Evolutionary conservation across 2,329 filamentous ascomycete genomes (phyloP).

Genomic region (Amauroascus verrucosus): DNA sequence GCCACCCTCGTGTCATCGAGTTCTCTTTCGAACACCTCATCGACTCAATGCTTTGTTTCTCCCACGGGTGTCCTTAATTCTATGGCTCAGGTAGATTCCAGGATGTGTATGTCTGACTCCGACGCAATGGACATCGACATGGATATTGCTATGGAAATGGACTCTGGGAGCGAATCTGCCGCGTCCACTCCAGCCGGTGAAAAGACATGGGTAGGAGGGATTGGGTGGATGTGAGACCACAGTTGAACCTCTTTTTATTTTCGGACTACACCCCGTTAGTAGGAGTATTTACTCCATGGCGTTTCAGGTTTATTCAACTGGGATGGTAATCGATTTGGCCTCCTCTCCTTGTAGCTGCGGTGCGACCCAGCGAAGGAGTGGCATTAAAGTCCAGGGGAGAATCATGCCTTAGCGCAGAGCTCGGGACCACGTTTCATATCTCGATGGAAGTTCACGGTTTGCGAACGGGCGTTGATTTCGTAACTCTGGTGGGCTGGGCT

Average conservation of each 20-base stretch:
- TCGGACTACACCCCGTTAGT: background rate
- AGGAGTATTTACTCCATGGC: background rate
- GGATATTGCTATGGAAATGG: slow-evolving; percentile 27
- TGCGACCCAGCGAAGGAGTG: too few species aligned
- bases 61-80: background rate
- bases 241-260: background rate
- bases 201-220: slow-evolving; percentile 23
- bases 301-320: background rate
- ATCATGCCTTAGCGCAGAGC: too few species aligned
- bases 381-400: too few species aligned
- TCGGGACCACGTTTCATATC: background rate
- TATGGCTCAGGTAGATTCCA: background rate
- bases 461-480: too few species aligned
- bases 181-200: slow-evolving; percentile 17
- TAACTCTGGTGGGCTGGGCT: too few species aligned
- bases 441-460: background rate
- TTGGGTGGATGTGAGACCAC: slow-evolving; percentile 26
- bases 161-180: slow-evolving; percentile 16
- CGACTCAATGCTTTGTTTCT: background rate
- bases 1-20: slow-evolving; percentile 12
- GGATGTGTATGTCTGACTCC: background rate
- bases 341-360: too few species aligned
- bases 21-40: background rate
- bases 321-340: background rate
- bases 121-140: slow-evolving; percentile 21